phyloP scores from a whole-genome alignment of 192 early-diverging fungal genomes.

The Coemansia sp. region DNA sequence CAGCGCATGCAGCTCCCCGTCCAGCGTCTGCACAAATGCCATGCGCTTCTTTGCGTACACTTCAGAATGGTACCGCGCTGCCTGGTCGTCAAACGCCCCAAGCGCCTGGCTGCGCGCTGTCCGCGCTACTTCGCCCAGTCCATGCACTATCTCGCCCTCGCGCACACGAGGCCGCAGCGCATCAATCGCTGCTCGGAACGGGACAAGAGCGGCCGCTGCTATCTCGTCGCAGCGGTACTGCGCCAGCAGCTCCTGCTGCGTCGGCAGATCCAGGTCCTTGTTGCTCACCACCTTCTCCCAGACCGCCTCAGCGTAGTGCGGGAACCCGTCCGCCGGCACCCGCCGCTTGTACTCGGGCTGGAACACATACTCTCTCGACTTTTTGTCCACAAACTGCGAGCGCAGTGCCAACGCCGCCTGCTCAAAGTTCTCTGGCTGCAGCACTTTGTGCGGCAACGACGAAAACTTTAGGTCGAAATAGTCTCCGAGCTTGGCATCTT shows the following conservation, averaged over 20 bases:
- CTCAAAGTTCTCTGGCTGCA: conserved; percentile 84
- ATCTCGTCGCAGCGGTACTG: conserved; percentile 99
- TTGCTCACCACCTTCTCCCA: conserved; percentile 97
- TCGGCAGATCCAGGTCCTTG: conserved; percentile 95
- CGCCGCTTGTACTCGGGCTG: conserved; percentile 79
- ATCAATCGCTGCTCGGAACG: conserved; percentile 67
- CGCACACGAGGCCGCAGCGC: conserved; percentile 71
- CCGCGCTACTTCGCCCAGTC: conserved; percentile 68
- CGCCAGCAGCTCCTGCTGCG: conserved; percentile 95
- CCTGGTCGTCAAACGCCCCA: conserved; percentile 83
- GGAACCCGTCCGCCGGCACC: conserved; percentile 95
- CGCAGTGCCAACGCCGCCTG: conserved; percentile 64
- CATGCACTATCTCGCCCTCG: conserved; percentile 71
- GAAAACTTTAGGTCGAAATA: conserved; percentile 92
- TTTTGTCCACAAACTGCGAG: conserved; percentile 70
- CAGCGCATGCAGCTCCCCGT: conserved; percentile 71
- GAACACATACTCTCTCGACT: conserved; percentile 78
- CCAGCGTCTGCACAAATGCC: conserved; percentile 78
- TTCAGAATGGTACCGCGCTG: conserved; percentile 81
- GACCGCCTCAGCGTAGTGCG: conserved; percentile 85
- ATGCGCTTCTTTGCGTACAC: conserved; percentile 86
- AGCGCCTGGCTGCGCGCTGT: conserved; percentile 61
- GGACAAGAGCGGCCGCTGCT: conserved; percentile 66
- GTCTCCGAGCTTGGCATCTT: conserved; percentile 71
- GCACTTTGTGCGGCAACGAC: conserved; percentile 87